phyloP scores from a whole-genome alignment of 2,329 filamentous ascomycete species.

The Pseudogymnoascus sp. region DNA sequence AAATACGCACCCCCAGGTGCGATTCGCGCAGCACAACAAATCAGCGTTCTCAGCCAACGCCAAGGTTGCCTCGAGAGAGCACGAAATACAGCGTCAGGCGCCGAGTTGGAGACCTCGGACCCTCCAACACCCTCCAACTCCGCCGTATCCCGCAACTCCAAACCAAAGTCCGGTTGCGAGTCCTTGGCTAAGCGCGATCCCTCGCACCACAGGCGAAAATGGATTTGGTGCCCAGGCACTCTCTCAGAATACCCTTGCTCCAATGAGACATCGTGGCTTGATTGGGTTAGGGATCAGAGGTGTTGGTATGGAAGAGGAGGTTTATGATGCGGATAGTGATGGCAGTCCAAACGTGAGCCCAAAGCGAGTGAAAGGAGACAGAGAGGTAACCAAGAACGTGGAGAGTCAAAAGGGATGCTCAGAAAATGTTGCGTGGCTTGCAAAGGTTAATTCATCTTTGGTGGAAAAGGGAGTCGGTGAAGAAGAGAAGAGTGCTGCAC shows the following conservation, averaged over 20 bases:
- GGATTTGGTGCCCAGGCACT: neutral
- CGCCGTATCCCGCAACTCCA: neutral
- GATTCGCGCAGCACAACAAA: neutral
- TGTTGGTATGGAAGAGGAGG: neutral
- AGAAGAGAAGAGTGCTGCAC: conserved; percentile 3
- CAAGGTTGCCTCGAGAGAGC: neutral
- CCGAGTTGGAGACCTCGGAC: neutral
- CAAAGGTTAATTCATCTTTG: neutral
- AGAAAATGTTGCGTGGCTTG: neutral
- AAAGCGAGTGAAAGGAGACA: neutral
- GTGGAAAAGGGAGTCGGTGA: neutral
- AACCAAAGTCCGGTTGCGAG: conserved; percentile 21
- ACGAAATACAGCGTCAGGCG: neutral
- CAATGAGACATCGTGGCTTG: neutral
- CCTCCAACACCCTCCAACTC: neutral
- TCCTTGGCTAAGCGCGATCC: conserved; percentile 39
- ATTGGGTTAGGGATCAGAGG: neutral
- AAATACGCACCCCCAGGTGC: neutral
- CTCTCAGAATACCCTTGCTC: neutral
- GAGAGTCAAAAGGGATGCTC: neutral
- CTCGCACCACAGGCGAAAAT: conserved; percentile 15
- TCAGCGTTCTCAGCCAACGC: neutral
- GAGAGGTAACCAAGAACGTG: neutral
- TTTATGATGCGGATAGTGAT: neutral
- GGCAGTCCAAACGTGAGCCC: neutral